Evolutionary conservation across 805 yeast genomes (phyloP).

Genomic region (Ogataea glucozyma): DNA sequence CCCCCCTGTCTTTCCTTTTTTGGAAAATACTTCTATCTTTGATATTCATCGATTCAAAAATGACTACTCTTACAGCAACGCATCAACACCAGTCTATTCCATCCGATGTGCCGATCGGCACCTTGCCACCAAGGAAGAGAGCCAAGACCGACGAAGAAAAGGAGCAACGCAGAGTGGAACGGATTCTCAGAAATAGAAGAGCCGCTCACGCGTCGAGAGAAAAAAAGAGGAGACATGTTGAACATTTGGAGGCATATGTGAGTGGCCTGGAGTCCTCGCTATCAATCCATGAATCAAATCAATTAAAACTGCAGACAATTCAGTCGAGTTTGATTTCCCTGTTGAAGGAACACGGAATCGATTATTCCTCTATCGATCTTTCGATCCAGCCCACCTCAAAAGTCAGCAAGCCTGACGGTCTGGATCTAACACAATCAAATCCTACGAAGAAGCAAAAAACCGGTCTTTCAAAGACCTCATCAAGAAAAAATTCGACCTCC

Average conservation of each 20-base stretch:
- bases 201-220: constrained; percentile 98
- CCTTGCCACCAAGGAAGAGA: constrained; percentile 89
- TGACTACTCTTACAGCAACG: constrained; percentile 13
- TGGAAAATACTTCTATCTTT: not conserved
- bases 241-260: constrained; percentile 69
- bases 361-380: constrained; percentile 18
- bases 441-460: constrained; percentile 24
- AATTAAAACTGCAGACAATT: constrained; percentile 13
- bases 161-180: constrained; percentile 92
- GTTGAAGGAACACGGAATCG: constrained; percentile 22
- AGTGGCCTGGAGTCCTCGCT: constrained; percentile 38
- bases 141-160: constrained; percentile 96
- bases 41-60: constrained; percentile 1
- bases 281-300: constrained; percentile 16
- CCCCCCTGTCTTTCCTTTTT: constrained; percentile 6
- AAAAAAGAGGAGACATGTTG: constrained; percentile 91
- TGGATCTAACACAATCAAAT: constrained; percentile 25
- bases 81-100: constrained; percentile 13
- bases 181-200: constrained; percentile 89
- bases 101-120: constrained; percentile 21
- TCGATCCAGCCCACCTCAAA: constrained; percentile 14
- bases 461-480: constrained; percentile 8
- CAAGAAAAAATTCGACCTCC: constrained; percentile 6
- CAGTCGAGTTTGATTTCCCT: constrained; percentile 21
- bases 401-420: constrained; percentile 30